These are phyloP conservation scores for Saksenaea vasiformis DNA, from an alignment of 371 early-diverging fungal genomes.

Conservation along the genomic window DNA sequence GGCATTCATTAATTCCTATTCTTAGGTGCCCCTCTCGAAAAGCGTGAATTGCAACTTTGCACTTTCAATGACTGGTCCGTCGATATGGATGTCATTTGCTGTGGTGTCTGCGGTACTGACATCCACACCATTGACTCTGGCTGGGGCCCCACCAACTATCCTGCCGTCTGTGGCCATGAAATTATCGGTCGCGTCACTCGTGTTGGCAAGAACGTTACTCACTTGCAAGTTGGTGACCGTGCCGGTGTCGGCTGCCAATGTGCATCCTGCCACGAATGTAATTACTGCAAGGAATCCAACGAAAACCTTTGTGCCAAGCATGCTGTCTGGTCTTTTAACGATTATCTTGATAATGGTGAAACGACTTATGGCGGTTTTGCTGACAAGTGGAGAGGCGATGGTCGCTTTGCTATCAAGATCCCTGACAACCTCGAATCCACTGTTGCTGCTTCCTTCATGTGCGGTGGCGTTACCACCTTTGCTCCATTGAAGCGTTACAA, in stretches of 20 bases:
- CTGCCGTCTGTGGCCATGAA: slow-evolving; percentile 65
- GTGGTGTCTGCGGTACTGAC: slow-evolving; percentile 41
- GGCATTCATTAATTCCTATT: not conserved
- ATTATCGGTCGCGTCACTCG: slow-evolving; percentile 58
- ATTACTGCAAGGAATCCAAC: slow-evolving; percentile 34
- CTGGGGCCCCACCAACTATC: slow-evolving; percentile 67
- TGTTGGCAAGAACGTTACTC: slow-evolving; percentile 48
- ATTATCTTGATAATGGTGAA: slow-evolving; percentile 54
- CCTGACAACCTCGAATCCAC: slow-evolving; percentile 52
- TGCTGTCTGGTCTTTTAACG: slow-evolving; percentile 64
- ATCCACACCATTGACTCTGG: slow-evolving; percentile 69
- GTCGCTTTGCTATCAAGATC: slow-evolving; percentile 54
- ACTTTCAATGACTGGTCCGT: slow-evolving; percentile 52
- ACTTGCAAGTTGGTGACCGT: slow-evolving; percentile 61
- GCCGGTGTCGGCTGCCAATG: slow-evolving; percentile 74
- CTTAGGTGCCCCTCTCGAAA: slow-evolving; percentile 22
- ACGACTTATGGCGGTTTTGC: slow-evolving; percentile 68
- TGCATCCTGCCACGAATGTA: slow-evolving; percentile 40
- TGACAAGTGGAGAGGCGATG: slow-evolving; percentile 58
- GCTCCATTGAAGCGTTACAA: slow-evolving; percentile 52
- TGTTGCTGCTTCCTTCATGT: slow-evolving; percentile 55
- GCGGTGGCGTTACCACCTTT: slow-evolving; percentile 57
- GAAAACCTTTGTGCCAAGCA: slow-evolving; percentile 39
- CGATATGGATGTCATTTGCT: slow-evolving; percentile 61
- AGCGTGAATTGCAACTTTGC: slow-evolving; percentile 20